phyloP scores from a whole-genome alignment of 2,329 filamentous ascomycete genomes.

The Alternaria gaisen region DNA sequence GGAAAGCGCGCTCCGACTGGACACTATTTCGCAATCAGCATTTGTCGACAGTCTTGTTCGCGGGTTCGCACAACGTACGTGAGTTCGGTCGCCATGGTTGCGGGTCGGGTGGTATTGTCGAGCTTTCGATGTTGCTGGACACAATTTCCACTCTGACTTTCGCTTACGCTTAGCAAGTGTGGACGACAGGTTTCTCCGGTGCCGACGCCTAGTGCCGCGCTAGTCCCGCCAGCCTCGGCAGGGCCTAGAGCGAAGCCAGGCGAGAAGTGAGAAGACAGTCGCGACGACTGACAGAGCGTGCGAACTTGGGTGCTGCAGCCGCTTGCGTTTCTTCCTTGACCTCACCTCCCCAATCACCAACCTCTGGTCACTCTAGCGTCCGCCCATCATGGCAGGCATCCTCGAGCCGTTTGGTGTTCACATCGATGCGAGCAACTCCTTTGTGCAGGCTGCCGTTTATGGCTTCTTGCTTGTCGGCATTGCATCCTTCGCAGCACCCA shows the following conservation, averaged over 20 bases:
- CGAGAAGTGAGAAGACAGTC: conserved; percentile 2
- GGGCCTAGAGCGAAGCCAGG: conserved; percentile 7
- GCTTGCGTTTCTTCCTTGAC: conserved; percentile 4
- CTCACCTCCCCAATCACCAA: background rate
- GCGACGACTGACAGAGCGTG: background rate
- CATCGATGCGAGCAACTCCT: conserved; percentile 41
- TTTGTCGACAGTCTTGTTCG: conserved; percentile 9
- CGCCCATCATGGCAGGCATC: conserved; percentile 25
- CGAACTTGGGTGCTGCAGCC: background rate
- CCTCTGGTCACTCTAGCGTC: background rate
- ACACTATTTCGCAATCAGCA: conserved; percentile 74
- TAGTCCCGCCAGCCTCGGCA: conserved; percentile 19
- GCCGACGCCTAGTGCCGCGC: conserved; percentile 12
- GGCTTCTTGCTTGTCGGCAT: conserved; percentile 43
- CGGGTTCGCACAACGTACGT: conserved; percentile 44
- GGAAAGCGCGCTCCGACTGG: conserved; percentile 99
- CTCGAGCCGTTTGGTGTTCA: conserved; percentile 42
- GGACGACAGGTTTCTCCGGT: conserved; percentile 14
- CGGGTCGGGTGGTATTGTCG: conserved; percentile 48
- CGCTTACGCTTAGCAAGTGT: conserved; percentile 19
- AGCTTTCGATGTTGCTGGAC: conserved; percentile 29
- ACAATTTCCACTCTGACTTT: conserved; percentile 20
- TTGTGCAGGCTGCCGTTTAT: conserved; percentile 39
- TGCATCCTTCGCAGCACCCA: conserved; percentile 41
- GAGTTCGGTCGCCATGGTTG: conserved; percentile 57